Conservation (phyloP, 768 basidiomycete genomes). For the Clavaria fumosa region DNA sequence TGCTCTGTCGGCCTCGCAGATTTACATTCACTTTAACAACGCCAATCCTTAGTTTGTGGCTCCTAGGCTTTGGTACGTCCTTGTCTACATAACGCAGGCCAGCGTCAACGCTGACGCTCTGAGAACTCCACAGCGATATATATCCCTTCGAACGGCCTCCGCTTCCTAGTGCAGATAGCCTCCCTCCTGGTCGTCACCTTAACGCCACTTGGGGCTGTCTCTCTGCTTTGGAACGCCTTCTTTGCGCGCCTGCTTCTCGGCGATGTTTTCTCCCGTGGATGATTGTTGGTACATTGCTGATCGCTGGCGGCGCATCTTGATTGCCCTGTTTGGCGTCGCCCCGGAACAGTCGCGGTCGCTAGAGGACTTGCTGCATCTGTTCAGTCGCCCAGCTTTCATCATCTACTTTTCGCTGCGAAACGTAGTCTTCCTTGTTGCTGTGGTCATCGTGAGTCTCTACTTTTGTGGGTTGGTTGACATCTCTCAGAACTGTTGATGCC, state of each 20-base stretch:
- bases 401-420: constrained; percentile 68
- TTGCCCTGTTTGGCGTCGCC: constrained; percentile 85
- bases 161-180: constrained; percentile 84
- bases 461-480: neutral
- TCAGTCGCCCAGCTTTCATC: constrained; percentile 62
- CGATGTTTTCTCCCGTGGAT: constrained; percentile 72
- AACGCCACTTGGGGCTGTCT: constrained; percentile 84
- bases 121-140: constrained; percentile 32
- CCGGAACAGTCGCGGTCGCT: constrained; percentile 76
- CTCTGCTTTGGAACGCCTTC: constrained; percentile 87
- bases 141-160: constrained; percentile 76
- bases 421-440: constrained; percentile 37
- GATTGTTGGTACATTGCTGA: constrained; percentile 74
- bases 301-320: constrained; percentile 82
- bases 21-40: too few relatives aligned
- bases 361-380: constrained; percentile 68
- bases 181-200: constrained; percentile 90
- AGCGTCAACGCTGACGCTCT: neutral
- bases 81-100: neutral
- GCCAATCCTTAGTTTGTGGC: constrained; percentile 61
- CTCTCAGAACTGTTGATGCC: neutral
- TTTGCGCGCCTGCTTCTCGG: constrained; percentile 76
- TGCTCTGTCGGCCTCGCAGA: constrained; percentile 10
- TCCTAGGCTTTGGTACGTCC: constrained; percentile 48
- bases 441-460: constrained; percentile 43